A percentile compares a stretch with the other conserved stretches of the same genome.
phyloP scores from a whole-genome alignment of 1,284 basidiomycete species.

The Ganoderma meredithae region DNA sequence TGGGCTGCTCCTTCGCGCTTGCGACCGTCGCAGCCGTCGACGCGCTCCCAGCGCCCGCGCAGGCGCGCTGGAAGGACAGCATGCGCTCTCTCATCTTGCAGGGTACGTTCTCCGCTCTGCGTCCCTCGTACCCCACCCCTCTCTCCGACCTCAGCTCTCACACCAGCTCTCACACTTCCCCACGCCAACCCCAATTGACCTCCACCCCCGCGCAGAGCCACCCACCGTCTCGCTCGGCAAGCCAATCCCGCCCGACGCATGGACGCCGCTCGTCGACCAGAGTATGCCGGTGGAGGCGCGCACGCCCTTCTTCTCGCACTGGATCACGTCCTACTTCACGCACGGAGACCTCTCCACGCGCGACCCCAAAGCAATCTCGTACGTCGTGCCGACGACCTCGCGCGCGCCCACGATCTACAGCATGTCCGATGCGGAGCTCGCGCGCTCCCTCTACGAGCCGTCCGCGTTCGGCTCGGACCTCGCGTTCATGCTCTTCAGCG shows the following conservation, averaged over 20 bases:
- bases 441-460: constrained; percentile 8
- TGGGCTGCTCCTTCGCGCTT: constrained; percentile 39
- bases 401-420: constrained; percentile 34
- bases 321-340: constrained; percentile 45
- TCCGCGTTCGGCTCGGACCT: constrained; percentile 26
- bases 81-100: constrained; percentile 41
- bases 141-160: too few relatives aligned
- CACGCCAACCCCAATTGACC: too few relatives aligned
- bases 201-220: constrained; percentile 35
- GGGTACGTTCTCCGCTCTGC: constrained; percentile 33
- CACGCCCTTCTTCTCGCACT: constrained; percentile 35
- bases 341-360: constrained; percentile 43
- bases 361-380: constrained; percentile 32
- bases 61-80: constrained; percentile 32
- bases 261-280: constrained; percentile 32
- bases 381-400: constrained; percentile 30
- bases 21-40: constrained; percentile 39
- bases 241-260: constrained; percentile 26
- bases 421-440: constrained; percentile 28
- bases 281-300: constrained; percentile 33
- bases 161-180: too few relatives aligned
- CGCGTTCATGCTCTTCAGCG: constrained; percentile 20
- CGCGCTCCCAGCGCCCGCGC: constrained; percentile 33
- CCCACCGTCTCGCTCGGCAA: constrained; percentile 38
- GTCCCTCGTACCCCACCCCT: neutral